These are phyloP conservation scores for Fomitopsis palustris DNA, from an alignment of 1,284 basidiomycete species.

Conservation along the genomic window DNA sequence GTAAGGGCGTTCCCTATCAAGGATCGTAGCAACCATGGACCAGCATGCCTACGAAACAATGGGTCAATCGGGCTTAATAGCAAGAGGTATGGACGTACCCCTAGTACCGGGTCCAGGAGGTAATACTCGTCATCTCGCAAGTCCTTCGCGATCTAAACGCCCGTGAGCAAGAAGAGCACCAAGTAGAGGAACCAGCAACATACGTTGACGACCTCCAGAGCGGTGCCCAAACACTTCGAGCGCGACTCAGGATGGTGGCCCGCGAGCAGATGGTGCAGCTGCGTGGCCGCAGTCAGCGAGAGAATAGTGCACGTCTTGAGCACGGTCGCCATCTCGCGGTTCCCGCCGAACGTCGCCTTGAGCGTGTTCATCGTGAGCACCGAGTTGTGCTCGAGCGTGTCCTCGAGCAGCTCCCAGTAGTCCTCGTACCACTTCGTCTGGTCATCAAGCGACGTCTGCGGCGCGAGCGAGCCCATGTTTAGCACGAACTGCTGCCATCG, in stretches of 20 bases:
- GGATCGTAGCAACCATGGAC: slow-evolving; percentile 15
- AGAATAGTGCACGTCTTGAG: slow-evolving; percentile 19
- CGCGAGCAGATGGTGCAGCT: slow-evolving; percentile 15
- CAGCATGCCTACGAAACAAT: slow-evolving; percentile 12
- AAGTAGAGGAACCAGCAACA: background rate
- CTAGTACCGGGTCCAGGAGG: slow-evolving; percentile 17
- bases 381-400: slow-evolving; percentile 18
- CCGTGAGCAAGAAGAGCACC: background rate
- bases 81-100: slow-evolving; percentile 9
- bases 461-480: background rate
- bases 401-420: slow-evolving; percentile 26
- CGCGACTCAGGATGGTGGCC: slow-evolving; percentile 15
- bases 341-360: slow-evolving; percentile 17
- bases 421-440: slow-evolving; percentile 20
- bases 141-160: slow-evolving; percentile 10
- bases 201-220: slow-evolving; percentile 13
- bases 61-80: background rate
- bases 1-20: slow-evolving; percentile 13
- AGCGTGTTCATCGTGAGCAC: slow-evolving; percentile 20
- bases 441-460: slow-evolving; percentile 3
- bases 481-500: slow-evolving; percentile 12
- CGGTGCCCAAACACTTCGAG: slow-evolving; percentile 10
- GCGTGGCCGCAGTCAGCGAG: slow-evolving; percentile 14
- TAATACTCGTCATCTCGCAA: slow-evolving; percentile 17
- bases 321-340: slow-evolving; percentile 16